Base-by-base conservation (phyloP, 23 red algal genomes). In the Gracilaria domingensis region DNA sequence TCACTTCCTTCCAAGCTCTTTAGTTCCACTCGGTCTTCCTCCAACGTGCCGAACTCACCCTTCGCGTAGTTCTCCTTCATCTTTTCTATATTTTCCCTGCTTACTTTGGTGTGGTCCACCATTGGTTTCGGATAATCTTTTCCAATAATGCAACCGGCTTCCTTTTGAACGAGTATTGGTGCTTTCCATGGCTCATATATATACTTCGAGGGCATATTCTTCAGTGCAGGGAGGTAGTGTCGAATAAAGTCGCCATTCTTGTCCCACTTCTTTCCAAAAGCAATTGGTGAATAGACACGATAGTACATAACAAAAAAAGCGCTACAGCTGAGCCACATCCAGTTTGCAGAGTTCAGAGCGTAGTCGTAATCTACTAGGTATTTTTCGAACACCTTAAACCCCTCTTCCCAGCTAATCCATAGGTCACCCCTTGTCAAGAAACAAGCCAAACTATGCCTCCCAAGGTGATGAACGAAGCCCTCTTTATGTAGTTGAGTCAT, bases 361-460 rank as follows among this genome's bases (percentile, higher is more conserved):
- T 91, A 91, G 82, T 99, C 97, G 37, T 83, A 82, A 65, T 99
- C 97, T 0, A 99, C 69, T 12, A 99, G 83, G 59, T 89, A 90
- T 30, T 86, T 81, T 38, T 99, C 94, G 73, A 99, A 99, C 4
- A 89, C 88, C 20, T 92, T 86, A 39, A 67, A 79, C 0, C 97
- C 97, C 29, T 79, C 57, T 70, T 96, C 94, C 97, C 97, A 99
- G 50, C 91, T 95, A 24, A 95, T 66, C 97, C 97, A 99, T 37
- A 99, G 62, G 83, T 99, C 97, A 44, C 97, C 97, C 18, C 97
- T 85, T 0, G 97, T 96, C 21, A 99, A 55, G 79, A 99, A 99
- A 85, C 97, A 99, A 11, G 97, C 97, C 81, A 99, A 65, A 39
- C 79, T 93, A 66, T 99, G 97, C n/a, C 97, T 90, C 9, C 91